phyloP scores from a whole-genome alignment of 2,329 filamentous ascomycete species.

The Monosporascus sp. region DNA sequence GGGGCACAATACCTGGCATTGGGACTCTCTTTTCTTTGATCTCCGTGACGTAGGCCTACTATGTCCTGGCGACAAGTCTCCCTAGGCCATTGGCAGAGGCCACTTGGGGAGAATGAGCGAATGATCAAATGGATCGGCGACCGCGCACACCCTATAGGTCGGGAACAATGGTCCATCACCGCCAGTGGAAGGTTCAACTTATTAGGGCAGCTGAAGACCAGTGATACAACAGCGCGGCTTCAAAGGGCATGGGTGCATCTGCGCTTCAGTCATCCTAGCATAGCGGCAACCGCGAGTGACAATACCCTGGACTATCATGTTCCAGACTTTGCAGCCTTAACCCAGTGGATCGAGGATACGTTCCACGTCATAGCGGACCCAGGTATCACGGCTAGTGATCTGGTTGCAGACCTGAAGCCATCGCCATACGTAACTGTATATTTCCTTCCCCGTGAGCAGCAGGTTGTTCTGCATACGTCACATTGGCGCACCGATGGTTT shows the following conservation, averaged over 20 bases:
- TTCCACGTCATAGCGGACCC: neutral
- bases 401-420: conserved; percentile 1
- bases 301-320: neutral
- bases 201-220: neutral
- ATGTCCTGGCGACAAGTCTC: conserved; percentile 1
- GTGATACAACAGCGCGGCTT: neutral
- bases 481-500: conserved; percentile 3
- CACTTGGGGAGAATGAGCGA: conserved; percentile 2
- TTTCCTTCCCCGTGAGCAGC: neutral
- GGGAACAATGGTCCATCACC: conserved; percentile 2
- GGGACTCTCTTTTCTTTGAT: neutral
- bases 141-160: neutral
- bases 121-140: conserved; percentile 6
- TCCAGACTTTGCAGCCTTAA: neutral
- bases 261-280: conserved; percentile 2
- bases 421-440: neutral
- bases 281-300: neutral
- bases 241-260: neutral
- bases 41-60: neutral
- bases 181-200: neutral
- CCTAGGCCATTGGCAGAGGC: conserved; percentile 2
- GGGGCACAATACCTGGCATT: too few relatives aligned
- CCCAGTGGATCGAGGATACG: conserved; percentile 1
- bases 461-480: neutral
- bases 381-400: neutral